Evolutionary conservation across 257 asterid genomes (phyloP), one percentile per base, ranked within the genome.

Genomic region (Nicotiana tabacum): DNA sequence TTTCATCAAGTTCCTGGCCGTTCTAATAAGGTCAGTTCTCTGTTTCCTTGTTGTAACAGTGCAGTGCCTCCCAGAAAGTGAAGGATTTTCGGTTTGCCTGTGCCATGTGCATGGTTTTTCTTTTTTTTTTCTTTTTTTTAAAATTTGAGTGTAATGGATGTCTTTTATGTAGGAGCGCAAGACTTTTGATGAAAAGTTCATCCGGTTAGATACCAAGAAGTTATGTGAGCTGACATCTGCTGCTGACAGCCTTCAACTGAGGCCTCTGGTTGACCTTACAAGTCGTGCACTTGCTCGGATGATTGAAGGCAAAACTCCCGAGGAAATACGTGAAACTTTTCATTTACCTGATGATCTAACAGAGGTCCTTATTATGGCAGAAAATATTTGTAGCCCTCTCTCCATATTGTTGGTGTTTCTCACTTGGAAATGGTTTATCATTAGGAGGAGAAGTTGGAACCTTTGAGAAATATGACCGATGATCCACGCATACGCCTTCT

Each of bases 361-460:
- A 87, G 98, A 94, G 99, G 99, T 94, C 90, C 62, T 21, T 48
- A 13, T 74, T 74, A 62, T 48, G 35, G 24, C 15, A 24, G 3
- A 43, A 13, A 24, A 46, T 74, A 48, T 24, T 74, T 74, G 39
- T 24, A 74, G 37, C 3, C 60, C 57, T 7, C 21, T 0, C 61
- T 15, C 79, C 37, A 46, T 72, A 24, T 48, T 24, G 62, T 46
- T 74, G 43, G 62, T 74, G 37, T 48, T 74, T 21, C 79, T 74
- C 24, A 74, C 62, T 74, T 48, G 43, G 58, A 72, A 24, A 46
- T 72, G 79, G 61, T 74, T 48, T 74, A 29, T 80, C 57, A 82
- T 46, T 90, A 96, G 99, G 99, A 96, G 88, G 98, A 96, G 85
- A 96, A 96, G 89, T 90, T 94, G 90, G 99, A 94, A 89, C 99